Conservation (phyloP, 2,329 filamentous ascomycete genomes). For the Sarocladiaceae sp. region DNA sequence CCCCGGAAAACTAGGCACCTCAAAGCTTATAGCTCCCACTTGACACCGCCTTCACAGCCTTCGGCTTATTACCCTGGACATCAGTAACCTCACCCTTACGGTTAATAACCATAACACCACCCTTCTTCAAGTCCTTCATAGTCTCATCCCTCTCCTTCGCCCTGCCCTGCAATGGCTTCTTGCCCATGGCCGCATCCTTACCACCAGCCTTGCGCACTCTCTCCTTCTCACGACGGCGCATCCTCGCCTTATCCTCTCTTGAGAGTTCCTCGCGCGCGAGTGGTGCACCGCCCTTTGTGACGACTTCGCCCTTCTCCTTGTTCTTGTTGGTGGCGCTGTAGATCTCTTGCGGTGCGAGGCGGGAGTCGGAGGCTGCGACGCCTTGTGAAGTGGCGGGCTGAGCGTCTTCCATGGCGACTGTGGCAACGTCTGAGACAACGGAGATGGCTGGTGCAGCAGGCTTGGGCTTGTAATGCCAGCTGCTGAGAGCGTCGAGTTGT, state of each 20-base stretch:
- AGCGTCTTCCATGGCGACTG: slow-evolving; percentile 90
- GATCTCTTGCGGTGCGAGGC: slow-evolving; percentile 90
- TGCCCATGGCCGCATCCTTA: slow-evolving; percentile 22
- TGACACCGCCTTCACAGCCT: slow-evolving; percentile 43
- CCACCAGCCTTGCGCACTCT: slow-evolving; percentile 67
- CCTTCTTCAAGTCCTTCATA: slow-evolving; percentile 70
- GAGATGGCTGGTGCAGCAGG: slow-evolving; percentile 76
- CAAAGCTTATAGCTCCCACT: slow-evolving; percentile 62
- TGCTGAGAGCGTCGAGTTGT: slow-evolving; percentile 83
- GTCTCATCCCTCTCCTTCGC: slow-evolving; percentile 43
- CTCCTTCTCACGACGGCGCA: slow-evolving; percentile 80
- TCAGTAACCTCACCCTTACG: slow-evolving; percentile 83
- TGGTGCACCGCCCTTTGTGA: slow-evolving; percentile 72
- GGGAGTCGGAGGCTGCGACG: slow-evolving; percentile 59
- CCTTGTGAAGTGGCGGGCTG: slow-evolving; percentile 79
- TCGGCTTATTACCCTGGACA: slow-evolving; percentile 74
- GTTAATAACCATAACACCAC: slow-evolving; percentile 87
- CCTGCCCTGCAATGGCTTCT: slow-evolving; percentile 54
- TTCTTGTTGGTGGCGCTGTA: slow-evolving; percentile 76
- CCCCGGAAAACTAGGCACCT: too few relatives aligned
- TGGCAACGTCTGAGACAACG: slow-evolving; percentile 86
- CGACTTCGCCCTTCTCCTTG: slow-evolving; percentile 62
- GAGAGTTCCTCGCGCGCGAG: slow-evolving; percentile 82
- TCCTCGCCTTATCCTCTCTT: slow-evolving; percentile 76
- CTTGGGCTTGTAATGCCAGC: slow-evolving; percentile 94